These are phyloP conservation scores for Clarireedia hainanense DNA, from an alignment of 2,329 filamentous ascomycete species.

Conservation along the genomic window DNA sequence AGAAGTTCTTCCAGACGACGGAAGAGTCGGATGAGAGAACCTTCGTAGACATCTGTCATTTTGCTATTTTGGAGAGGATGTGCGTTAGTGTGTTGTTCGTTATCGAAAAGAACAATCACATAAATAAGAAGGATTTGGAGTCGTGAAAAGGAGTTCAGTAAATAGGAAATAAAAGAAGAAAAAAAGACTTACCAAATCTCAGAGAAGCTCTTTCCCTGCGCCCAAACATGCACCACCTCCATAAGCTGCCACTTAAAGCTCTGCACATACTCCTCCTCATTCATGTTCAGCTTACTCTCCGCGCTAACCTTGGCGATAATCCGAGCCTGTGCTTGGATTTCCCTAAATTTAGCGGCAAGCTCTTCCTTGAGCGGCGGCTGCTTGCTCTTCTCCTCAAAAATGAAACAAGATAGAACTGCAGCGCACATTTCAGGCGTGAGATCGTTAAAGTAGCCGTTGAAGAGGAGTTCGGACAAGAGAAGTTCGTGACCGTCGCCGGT, in stretches of 20 bases:
- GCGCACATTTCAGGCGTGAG: constrained; percentile 81
- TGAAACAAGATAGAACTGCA: constrained; percentile 83
- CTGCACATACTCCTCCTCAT: constrained; percentile 87
- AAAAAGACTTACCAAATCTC: constrained; percentile 76
- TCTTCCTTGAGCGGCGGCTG: constrained; percentile 73
- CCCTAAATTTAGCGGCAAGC: constrained; percentile 74
- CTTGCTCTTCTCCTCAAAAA: constrained; percentile 93
- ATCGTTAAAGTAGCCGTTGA: constrained; percentile 98
- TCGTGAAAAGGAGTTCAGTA: background rate
- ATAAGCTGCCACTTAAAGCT: constrained; percentile 92
- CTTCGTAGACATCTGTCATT: constrained; percentile 99
- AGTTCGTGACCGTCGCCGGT: constrained; percentile 77
- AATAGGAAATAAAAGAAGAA: background rate
- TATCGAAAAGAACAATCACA: background rate
- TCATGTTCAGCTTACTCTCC: constrained; percentile 89
- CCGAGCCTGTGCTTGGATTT: constrained; percentile 80
- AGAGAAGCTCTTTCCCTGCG: constrained; percentile 80
- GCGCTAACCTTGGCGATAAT: constrained; percentile 88
- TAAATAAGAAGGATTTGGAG: background rate
- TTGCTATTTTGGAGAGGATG: constrained; percentile 51
- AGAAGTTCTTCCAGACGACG: constrained; percentile 89
- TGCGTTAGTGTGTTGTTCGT: background rate
- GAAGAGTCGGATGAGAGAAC: constrained; percentile 92
- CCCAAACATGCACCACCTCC: constrained; percentile 92
- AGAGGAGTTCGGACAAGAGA: constrained; percentile 84